These are phyloP conservation scores for Boechera stricta DNA, from an alignment of 345 rosid species.

Conservation along the genomic window DNA sequence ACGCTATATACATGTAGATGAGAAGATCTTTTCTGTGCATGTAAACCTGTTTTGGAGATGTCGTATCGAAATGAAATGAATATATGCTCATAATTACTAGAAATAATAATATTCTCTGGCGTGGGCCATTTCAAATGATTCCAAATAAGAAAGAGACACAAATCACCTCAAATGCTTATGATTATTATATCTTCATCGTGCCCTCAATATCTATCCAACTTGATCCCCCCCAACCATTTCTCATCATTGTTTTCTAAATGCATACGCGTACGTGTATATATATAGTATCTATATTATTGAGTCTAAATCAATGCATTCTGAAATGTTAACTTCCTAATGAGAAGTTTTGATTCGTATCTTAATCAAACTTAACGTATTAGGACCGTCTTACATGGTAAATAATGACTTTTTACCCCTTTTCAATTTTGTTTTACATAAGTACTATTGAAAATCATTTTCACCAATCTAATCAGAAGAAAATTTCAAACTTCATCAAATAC, in stretches of 20 bases:
- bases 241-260: constrained; percentile 41
- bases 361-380: constrained; percentile 13
- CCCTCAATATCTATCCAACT: constrained; percentile 52
- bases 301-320: background rate
- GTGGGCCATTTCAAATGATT: constrained; percentile 67
- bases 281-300: background rate
- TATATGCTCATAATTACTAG: constrained; percentile 41
- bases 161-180: constrained; percentile 49
- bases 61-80: constrained; percentile 35
- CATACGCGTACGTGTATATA: constrained; percentile 5
- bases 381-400: background rate
- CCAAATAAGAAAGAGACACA: constrained; percentile 63
- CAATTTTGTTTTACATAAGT: background rate
- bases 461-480: background rate
- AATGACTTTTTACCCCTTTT: constrained; percentile 26
- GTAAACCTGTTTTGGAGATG: constrained; percentile 27
- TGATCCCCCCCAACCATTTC: constrained; percentile 46
- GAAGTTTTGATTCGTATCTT: background rate
- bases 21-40: constrained; percentile 15
- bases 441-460: background rate
- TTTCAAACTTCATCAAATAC: constrained; percentile 13
- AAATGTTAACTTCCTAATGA: background rate
- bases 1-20: background rate
- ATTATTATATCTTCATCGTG: constrained; percentile 43
- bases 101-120: constrained; percentile 71